A percentile compares a stretch with the other conserved stretches of the same genome.
Evolutionary conservation across 2,329 filamentous ascomycete species (phyloP).

Genomic region (Nigrograna mackinnonii): DNA sequence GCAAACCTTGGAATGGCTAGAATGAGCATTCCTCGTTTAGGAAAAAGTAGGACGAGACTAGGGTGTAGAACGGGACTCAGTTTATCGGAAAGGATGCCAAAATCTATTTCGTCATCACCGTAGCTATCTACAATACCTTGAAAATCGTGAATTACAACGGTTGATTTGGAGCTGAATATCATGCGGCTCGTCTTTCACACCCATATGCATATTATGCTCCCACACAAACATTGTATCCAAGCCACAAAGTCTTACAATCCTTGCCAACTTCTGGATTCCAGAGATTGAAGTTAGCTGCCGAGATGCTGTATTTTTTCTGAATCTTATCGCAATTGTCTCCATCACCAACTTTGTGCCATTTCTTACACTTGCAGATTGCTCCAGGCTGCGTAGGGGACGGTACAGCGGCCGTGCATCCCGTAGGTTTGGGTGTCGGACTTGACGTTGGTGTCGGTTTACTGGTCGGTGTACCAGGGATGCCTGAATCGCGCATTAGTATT

Average conservation of each 20-base stretch:
- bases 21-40: too few relatives aligned
- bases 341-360: conserved; percentile 6
- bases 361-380: conserved; percentile 5
- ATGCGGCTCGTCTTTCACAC: too few relatives aligned
- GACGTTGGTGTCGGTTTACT: not conserved
- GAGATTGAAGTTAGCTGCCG: conserved; percentile 2
- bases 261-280: conserved; percentile 7
- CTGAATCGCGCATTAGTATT: too few relatives aligned
- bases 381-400: conserved; percentile 1
- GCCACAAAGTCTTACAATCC: conserved; percentile 4
- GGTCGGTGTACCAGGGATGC: not conserved
- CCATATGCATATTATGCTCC: too few relatives aligned
- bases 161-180: too few relatives aligned
- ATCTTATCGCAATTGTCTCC: conserved; percentile 6
- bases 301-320: conserved; percentile 5
- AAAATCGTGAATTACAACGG: too few relatives aligned
- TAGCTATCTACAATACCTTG: too few relatives aligned
- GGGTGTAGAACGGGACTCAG: too few relatives aligned
- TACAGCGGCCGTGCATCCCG: not conserved
- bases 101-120: too few relatives aligned
- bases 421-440: not conserved
- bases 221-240: conserved; percentile 6
- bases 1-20: too few relatives aligned
- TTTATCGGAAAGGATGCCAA: too few relatives aligned
- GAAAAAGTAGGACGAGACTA: too few relatives aligned